Conservation (phyloP, 1,139 yeast species). For the Hemisphaericaspora lyxosophila region DNA sequence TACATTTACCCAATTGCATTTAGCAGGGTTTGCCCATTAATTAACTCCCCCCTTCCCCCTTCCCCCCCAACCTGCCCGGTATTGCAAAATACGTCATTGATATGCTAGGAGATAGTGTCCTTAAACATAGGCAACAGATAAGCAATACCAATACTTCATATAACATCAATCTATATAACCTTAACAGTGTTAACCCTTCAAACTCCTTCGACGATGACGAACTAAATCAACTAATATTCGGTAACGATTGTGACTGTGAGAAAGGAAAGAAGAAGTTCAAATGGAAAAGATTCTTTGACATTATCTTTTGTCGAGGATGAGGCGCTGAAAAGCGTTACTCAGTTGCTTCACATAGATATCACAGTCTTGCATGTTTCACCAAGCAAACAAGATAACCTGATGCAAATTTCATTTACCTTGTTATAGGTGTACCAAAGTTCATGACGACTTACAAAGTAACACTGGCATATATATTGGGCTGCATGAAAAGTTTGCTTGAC, state of each 20-base stretch:
- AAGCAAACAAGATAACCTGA: too few species aligned
- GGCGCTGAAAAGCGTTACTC: too few species aligned
- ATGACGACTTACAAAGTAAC: too few species aligned
- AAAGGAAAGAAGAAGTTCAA: conserved; percentile 3
- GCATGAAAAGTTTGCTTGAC: neutral
- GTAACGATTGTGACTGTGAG: conserved; percentile 5
- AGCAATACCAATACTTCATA: neutral
- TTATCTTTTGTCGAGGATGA: conserved; percentile 9
- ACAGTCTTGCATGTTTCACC: too few species aligned
- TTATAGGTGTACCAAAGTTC: neutral
- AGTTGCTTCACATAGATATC: too few species aligned
- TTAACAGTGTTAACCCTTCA: conserved; percentile 1
- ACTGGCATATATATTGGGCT: too few species aligned
- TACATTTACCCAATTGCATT: too few species aligned
- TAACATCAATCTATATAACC: neutral
- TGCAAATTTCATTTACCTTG: neutral
- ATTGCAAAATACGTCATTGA: too few species aligned
- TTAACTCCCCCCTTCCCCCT: too few species aligned
- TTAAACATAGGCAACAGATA: conserved; percentile 11
- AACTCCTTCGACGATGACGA: conserved; percentile 10
- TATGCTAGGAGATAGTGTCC: conserved; percentile 16
- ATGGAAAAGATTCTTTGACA: conserved; percentile 10
- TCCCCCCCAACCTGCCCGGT: too few species aligned
- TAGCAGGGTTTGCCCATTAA: too few species aligned
- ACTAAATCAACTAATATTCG: conserved; percentile 10